A percentile compares a stretch with the other conserved stretches of the same genome.
These are phyloP conservation scores for Glycine latifolia DNA, from an alignment of 306 rosid species.

Conservation along the genomic window DNA sequence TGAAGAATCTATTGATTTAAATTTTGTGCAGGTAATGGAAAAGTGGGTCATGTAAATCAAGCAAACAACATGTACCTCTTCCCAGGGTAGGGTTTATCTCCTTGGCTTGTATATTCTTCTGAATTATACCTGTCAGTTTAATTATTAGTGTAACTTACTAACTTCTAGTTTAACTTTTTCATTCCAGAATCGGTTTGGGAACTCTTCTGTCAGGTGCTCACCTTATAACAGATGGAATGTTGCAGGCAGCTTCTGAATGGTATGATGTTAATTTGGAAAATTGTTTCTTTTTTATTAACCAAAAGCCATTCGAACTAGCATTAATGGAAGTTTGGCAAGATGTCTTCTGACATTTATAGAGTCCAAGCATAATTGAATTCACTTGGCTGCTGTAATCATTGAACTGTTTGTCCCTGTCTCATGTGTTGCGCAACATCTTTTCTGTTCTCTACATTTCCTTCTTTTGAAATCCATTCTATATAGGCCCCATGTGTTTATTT, in stretches of 20 bases:
- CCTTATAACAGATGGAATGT: conserved; percentile 90
- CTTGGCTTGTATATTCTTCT: conserved; percentile 30
- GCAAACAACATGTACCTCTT: conserved; percentile 99
- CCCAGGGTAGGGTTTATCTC: conserved; percentile 77
- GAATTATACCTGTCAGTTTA: conserved; percentile 22
- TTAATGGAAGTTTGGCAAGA: conserved; percentile 29
- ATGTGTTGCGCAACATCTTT: neutral
- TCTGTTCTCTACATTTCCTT: conserved; percentile 1
- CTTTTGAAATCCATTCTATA: neutral
- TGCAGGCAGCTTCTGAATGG: conserved; percentile 99
- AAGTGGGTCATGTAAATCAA: conserved; percentile 93
- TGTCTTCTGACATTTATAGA: conserved; percentile 1
- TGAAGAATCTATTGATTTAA: conserved; percentile 37
- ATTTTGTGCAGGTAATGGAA: conserved; percentile 78
- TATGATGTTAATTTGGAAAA: conserved; percentile 47
- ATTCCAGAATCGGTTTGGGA: conserved; percentile 94
- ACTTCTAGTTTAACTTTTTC: conserved; percentile 39
- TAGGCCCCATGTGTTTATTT: conserved; percentile 6
- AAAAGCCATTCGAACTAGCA: conserved; percentile 29
- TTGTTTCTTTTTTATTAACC: conserved; percentile 10
- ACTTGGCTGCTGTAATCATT: conserved; percentile 15
- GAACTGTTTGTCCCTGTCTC: conserved; percentile 25
- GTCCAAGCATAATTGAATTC: conserved; percentile 18
- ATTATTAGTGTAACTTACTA: neutral
- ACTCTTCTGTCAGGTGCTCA: conserved; percentile 91